Base-by-base conservation (phyloP, 148 eudicot genomes). In the Rheum nobile region DNA sequence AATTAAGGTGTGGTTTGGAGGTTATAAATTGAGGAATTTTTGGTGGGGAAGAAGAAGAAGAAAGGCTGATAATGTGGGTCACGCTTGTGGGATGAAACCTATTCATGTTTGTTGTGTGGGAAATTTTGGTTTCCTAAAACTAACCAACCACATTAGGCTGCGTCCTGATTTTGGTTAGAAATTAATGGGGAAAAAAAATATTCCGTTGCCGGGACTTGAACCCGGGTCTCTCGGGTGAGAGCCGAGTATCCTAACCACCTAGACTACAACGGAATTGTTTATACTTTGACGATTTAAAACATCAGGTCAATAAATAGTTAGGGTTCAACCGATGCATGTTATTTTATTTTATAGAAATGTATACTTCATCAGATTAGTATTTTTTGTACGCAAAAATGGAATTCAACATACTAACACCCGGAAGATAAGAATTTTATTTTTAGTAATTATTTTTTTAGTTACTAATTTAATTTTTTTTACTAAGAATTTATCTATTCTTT, bases 141-240 rank as follows among this genome's bases (percentile, higher is more conserved):
- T 48, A 48, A 48, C 55, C 54, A 47, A 47, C 21, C 48, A 44
- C 48, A 8, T 13, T 37, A 37, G 39, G 2, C 4, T 37, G 39
- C 39, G 39, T 37, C 6, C 6, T 41, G 8, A 41, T 41, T 41
- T 41, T 41, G 8, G 2, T 3, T 3, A 41, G 2, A 41, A 41
- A 41, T 41, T 41, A 4, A 9, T 35, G 6, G 6, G 39, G 6
- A 37, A 6, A 6, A 63, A 16, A 31, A 65, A 19, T 21, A 21
- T 88, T 91, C 93, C 91, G 97, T 89, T 87, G 98, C 96, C 98
- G 93, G 96, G 98, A 93, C 89, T 93, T 72, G 96, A 93, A 93
- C 98, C 98, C 93, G 91, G 93, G 98, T 93, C 96, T 93, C 93
- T 93, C 96, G 96, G 98, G 96, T 93, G 98, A 93, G 98, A 92